Evolutionary conservation across 805 yeast species (phyloP), one percentile per base, ranked within the genome.

Genomic region (Brettanomyces custersianus): DNA sequence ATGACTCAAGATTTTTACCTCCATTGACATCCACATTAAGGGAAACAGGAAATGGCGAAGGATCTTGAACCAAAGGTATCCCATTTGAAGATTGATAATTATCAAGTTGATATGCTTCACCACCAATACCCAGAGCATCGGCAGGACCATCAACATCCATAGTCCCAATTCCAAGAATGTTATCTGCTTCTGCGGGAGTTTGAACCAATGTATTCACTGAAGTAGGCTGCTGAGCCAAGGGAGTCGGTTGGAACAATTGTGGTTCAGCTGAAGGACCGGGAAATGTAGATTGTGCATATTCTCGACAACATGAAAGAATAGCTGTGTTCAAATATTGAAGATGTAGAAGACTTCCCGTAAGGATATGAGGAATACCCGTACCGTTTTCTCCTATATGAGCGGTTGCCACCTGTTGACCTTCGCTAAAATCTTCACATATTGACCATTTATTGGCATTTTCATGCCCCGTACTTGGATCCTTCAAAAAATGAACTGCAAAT

Each of bases 391-490:
- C 66, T 21, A 66, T 61, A 50, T 63, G 74, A 0, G 92, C 90
- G 39, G 68, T 70, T 37, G 74, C 74, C 5, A 83, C 92, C 51
- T 82, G 90, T 48, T 80, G 86, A 11, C 84, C 88, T 48, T 82
- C 92, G 40, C 85, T 77, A 45, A 83, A 83, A 57, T 83, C 94
- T 39, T 80, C 90, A 56, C 90, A 81, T 19, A 80, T 77, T 1
- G 83, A 77, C 88, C 88, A 80, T 47, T 76, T 82, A 51, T 78
- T 78, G 18, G 67, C 55, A 43, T 69, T 64, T 27, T 68, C 63
- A 42, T 67, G 66, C 2, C 61, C 62, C 6, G 62, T 51, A 5
- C 51, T 53, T 35, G 67, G 66, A 13, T 74, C 73, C 46, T 72
- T 69, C 39, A 76, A 62, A 52, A 81, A 82, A 48, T 77, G 79